Percentiles rank a stretch among this genome's conserved stretches.
phyloP scores from a whole-genome alignment of 2,329 filamentous ascomycete genomes.

The Aureobasidium sp. region DNA sequence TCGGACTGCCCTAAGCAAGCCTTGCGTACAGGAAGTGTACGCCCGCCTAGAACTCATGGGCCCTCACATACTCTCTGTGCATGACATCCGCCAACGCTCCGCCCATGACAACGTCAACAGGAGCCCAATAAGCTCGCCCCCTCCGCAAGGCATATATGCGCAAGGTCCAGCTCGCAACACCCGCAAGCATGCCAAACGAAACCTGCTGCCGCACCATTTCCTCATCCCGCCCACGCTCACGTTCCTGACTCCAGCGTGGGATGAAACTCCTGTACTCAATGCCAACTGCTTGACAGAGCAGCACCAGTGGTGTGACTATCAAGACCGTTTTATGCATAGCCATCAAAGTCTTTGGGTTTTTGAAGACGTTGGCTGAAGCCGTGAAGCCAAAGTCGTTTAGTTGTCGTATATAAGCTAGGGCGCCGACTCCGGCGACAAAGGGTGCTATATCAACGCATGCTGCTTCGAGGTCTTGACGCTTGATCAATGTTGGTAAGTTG shows the following conservation, averaged over 20 bases:
- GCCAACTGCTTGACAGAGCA: not conserved
- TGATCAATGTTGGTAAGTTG: not conserved
- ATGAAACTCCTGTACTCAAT: not conserved
- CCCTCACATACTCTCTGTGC: not conserved
- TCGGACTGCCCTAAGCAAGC: too few relatives aligned
- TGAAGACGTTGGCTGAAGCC: not conserved
- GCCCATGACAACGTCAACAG: not conserved
- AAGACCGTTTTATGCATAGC: not conserved
- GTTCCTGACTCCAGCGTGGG: not conserved
- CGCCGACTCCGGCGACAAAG: not conserved
- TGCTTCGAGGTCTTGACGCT: not conserved
- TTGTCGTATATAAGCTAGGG: not conserved
- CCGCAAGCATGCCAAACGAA: not conserved
- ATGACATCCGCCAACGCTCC: not conserved
- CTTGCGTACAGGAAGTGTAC: not conserved
- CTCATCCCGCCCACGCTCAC: not conserved
- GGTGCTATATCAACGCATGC: not conserved
- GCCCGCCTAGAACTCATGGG: not conserved
- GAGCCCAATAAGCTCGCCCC: not conserved
- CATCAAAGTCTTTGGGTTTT: not conserved
- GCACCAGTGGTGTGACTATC: not conserved
- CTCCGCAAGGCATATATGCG: not conserved
- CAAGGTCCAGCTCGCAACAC: not conserved
- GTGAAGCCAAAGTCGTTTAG: not conserved
- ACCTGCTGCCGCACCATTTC: not conserved